Percentiles rank a stretch among this genome's conserved stretches.
Evolutionary conservation across 805 yeast genomes (phyloP).

Genomic region (Sugiyamaella qingdaonensis): DNA sequence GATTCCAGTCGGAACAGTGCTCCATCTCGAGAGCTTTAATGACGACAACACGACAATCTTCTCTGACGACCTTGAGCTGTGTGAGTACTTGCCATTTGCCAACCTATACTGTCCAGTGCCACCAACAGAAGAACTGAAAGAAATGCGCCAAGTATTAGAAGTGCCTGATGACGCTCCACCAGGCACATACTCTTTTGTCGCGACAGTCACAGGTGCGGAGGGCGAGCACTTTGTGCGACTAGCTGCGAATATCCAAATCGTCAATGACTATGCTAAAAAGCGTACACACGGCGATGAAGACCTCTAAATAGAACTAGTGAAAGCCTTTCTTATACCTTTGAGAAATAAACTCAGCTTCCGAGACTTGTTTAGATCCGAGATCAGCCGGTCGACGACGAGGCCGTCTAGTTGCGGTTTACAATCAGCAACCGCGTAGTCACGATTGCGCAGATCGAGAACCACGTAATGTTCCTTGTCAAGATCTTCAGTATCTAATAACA

Average conservation of each 20-base stretch:
- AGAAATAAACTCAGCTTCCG: constrained; percentile 27
- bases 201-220: constrained; percentile 23
- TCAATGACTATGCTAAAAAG: constrained; percentile 1
- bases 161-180: constrained; percentile 29
- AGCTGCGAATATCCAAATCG: constrained; percentile 19
- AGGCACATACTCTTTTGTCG: constrained; percentile 29
- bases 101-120: constrained; percentile 28
- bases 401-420: constrained; percentile 39
- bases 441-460: constrained; percentile 44
- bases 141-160: constrained; percentile 21
- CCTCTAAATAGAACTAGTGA: constrained; percentile 7
- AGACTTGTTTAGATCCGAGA: constrained; percentile 23
- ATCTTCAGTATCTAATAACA: constrained; percentile 44
- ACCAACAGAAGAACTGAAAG: constrained; percentile 9
- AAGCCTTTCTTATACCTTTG: constrained; percentile 26
- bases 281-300: constrained; percentile 10
- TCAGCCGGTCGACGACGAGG: constrained; percentile 20
- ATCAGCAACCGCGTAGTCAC: constrained; percentile 33
- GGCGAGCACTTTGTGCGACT: constrained; percentile 20
- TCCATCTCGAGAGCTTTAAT: constrained; percentile 22
- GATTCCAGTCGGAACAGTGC: constrained; percentile 22
- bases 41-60: constrained; percentile 15
- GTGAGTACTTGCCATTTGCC: constrained; percentile 27
- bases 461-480: constrained; percentile 41
- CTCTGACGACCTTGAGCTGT: constrained; percentile 24